phyloP scores from a whole-genome alignment of 1,284 basidiomycete genomes.

The Pseudozyma sp. region DNA sequence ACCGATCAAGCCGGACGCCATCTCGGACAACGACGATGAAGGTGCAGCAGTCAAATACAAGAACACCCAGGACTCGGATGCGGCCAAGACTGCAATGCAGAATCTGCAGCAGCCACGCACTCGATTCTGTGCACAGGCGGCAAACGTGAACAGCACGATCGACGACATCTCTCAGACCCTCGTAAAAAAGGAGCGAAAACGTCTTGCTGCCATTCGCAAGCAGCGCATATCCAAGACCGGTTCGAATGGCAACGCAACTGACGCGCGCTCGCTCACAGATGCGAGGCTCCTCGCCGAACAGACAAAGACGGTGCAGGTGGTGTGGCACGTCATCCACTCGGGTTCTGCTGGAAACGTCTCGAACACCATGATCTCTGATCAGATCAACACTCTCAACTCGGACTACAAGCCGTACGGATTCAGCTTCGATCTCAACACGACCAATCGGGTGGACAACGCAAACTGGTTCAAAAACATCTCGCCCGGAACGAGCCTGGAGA shows the following conservation, averaged over 20 bases:
- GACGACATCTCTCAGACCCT: slow-evolving; percentile 17
- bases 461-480: slow-evolving; percentile 73
- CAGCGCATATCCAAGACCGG: slow-evolving; percentile 9
- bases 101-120: slow-evolving; percentile 32
- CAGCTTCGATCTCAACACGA: slow-evolving; percentile 71
- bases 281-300: slow-evolving; percentile 33
- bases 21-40: not conserved
- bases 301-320: slow-evolving; percentile 33
- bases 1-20: slow-evolving; percentile 3
- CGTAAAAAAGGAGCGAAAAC: slow-evolving; percentile 24
- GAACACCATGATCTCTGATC: slow-evolving; percentile 42
- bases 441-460: slow-evolving; percentile 70
- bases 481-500: slow-evolving; percentile 70
- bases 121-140: slow-evolving; percentile 39
- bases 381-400: slow-evolving; percentile 73
- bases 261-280: slow-evolving; percentile 30
- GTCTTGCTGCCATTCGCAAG: slow-evolving; percentile 28
- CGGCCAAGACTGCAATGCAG: slow-evolving; percentile 12
- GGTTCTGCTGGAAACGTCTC: slow-evolving; percentile 35
- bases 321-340: slow-evolving; percentile 50
- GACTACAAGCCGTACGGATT: slow-evolving; percentile 72
- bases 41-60: slow-evolving; percentile 4
- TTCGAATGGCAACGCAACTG: slow-evolving; percentile 5
- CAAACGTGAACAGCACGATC: slow-evolving; percentile 31
- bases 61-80: not conserved